Percentiles rank a stretch among this genome's conserved stretches.
Conservation (phyloP, 352 stramenopile species). For the Phytopythium boreale region DNA sequence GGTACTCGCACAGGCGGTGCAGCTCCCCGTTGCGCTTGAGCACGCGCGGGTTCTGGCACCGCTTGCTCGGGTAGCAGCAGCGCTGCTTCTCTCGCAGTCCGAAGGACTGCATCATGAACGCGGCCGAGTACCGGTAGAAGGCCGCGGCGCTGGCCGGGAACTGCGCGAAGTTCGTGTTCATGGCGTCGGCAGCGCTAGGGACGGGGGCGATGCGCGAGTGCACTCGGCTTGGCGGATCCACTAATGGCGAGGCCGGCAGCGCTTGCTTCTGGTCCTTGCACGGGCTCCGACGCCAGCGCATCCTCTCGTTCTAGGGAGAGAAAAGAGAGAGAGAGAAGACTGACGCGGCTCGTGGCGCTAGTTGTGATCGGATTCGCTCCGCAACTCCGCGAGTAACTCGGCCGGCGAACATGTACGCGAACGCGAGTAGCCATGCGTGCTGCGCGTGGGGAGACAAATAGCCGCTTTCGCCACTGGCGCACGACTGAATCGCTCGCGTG, state of each 20-base stretch:
- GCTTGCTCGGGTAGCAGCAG: conserved; percentile 39
- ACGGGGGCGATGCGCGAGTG: neutral
- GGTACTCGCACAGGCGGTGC: conserved; percentile 42
- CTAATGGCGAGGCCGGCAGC: conserved; percentile 1
- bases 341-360: neutral
- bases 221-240: conserved; percentile 3
- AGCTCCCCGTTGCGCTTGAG: conserved; percentile 43
- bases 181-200: neutral
- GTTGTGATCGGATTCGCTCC: neutral
- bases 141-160: conserved; percentile 1
- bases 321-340: conserved; percentile 1
- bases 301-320: neutral
- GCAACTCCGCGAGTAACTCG: neutral
- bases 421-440: conserved; percentile 2
- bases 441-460: neutral
- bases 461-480: conserved; percentile 2
- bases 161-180: conserved; percentile 14
- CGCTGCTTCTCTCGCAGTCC: conserved; percentile 9
- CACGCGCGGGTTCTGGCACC: conserved; percentile 32
- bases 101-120: conserved; percentile 11
- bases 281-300: conserved; percentile 1
- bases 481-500: conserved; percentile 3
- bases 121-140: conserved; percentile 6
- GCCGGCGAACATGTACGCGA: neutral
- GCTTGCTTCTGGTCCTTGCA: neutral